Percentiles rank a stretch among this genome's conserved stretches.
Evolutionary conservation across 495 filamentous ascomycete species (phyloP).

Genomic region (Lineolata rhizophorae): DNA sequence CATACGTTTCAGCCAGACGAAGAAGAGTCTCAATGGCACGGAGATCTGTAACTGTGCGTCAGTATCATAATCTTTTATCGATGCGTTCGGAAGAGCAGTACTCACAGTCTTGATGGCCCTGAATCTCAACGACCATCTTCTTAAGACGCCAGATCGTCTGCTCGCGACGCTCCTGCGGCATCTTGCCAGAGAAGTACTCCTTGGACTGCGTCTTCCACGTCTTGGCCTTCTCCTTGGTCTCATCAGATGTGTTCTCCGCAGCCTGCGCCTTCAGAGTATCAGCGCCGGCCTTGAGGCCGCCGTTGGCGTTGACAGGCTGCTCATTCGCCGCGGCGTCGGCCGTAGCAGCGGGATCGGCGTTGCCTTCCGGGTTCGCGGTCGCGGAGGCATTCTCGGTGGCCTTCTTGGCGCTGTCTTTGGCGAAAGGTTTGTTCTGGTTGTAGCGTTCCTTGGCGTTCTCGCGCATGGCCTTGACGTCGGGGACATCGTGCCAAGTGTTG

Average conservation of each 20-base stretch:
- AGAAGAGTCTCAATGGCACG: conserved; percentile 74
- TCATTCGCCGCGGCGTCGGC: conserved; percentile 23
- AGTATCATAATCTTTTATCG: neutral
- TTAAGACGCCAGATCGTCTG: conserved; percentile 84
- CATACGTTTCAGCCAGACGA: conserved; percentile 66
- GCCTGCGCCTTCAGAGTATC: conserved; percentile 27
- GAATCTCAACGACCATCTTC: conserved; percentile 94
- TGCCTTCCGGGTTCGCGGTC: conserved; percentile 25
- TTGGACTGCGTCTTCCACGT: conserved; percentile 27
- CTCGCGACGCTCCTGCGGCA: conserved; percentile 85
- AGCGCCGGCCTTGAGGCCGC: conserved; percentile 26
- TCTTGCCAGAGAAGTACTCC: conserved; percentile 58
- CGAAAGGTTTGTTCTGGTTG: conserved; percentile 36
- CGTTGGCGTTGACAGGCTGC: conserved; percentile 17
- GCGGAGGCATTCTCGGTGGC: conserved; percentile 33
- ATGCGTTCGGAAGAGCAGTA: conserved; percentile 1
- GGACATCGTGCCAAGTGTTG: conserved; percentile 84
- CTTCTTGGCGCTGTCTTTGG: conserved; percentile 29
- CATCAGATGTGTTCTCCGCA: conserved; percentile 29
- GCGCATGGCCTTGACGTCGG: conserved; percentile 50
- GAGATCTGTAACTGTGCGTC: conserved; percentile 29
- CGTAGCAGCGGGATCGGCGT: conserved; percentile 27
- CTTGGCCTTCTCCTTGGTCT: conserved; percentile 34
- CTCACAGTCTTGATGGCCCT: conserved; percentile 75
- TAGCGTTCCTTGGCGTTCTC: conserved; percentile 36